Percentiles rank a stretch among this genome's conserved stretches.
Evolutionary conservation across 306 rosid genomes (phyloP).

Genomic region (Lagenaria siceraria): DNA sequence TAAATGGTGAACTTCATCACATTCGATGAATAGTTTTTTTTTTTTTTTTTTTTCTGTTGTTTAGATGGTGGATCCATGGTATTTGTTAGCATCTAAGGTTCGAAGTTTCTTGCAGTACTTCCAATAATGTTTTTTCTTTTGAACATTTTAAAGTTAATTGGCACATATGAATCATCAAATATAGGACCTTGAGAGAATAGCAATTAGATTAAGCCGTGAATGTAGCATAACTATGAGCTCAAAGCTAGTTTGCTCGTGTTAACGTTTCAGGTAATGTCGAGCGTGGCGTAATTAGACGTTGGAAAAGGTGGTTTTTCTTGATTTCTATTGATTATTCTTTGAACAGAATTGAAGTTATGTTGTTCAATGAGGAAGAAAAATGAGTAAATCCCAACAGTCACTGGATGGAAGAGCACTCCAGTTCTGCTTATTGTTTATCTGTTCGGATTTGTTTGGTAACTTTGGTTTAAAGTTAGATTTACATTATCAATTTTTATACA

Average conservation of each 20-base stretch:
- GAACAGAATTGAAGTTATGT: neutral
- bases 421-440: neutral
- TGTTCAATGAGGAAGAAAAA: neutral
- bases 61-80: neutral
- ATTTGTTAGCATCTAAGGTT: neutral
- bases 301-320: neutral
- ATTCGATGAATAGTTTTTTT: neutral
- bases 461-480: neutral
- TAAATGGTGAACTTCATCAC: constrained; percentile 20
- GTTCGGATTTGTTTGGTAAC: neutral
- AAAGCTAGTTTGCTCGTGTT: constrained; percentile 1
- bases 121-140: neutral
- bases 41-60: neutral
- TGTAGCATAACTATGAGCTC: neutral
- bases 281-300: neutral
- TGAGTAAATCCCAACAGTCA: neutral
- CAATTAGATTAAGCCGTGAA: neutral
- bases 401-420: neutral
- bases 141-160: neutral
- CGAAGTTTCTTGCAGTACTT: neutral
- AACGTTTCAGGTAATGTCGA: neutral
- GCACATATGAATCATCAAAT: constrained; percentile 1
- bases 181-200: neutral
- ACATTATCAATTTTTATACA: too few relatives aligned
- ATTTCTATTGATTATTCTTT: neutral